Evolutionary conservation across 108 stramenopile genomes (phyloP).

Genomic region (Cyclotella kingstonii): DNA sequence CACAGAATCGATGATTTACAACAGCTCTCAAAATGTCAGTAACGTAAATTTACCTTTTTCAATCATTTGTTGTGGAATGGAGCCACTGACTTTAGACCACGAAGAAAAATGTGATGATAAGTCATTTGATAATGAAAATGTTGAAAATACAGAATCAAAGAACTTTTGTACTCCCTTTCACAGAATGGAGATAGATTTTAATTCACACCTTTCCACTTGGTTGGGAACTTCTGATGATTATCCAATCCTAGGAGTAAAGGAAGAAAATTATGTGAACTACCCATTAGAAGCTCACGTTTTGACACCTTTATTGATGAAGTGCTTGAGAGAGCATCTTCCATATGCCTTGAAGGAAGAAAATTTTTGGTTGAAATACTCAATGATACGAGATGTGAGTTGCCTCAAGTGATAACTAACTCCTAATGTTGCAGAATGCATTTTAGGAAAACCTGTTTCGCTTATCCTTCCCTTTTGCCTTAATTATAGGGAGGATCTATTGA

Average conservation of each 20-base stretch:
- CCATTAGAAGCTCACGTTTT: slow-evolving; percentile 49
- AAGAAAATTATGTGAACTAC: neutral
- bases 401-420: no score
- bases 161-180: slow-evolving; percentile 10
- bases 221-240: slow-evolving; percentile 26
- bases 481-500: slow-evolving; percentile 20
- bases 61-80: slow-evolving; percentile 14
- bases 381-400: slow-evolving; percentile 25
- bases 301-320: slow-evolving; percentile 56
- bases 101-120: neutral
- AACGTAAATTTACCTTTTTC: no score
- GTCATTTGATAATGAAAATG: neutral
- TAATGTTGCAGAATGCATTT: neutral
- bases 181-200: neutral
- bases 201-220: slow-evolving; percentile 17
- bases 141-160: slow-evolving; percentile 1
- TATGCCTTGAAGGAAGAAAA: slow-evolving; percentile 22
- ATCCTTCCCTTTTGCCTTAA: neutral
- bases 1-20: no score
- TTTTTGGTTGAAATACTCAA: slow-evolving; percentile 24
- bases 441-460: neutral
- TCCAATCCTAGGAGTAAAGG: slow-evolving; percentile 18
- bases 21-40: no score
- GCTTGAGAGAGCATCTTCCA: slow-evolving; percentile 29
- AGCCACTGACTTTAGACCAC: neutral